phyloP scores from a whole-genome alignment of 306 rosid species.

The Gynostemma pentaphyllum region DNA sequence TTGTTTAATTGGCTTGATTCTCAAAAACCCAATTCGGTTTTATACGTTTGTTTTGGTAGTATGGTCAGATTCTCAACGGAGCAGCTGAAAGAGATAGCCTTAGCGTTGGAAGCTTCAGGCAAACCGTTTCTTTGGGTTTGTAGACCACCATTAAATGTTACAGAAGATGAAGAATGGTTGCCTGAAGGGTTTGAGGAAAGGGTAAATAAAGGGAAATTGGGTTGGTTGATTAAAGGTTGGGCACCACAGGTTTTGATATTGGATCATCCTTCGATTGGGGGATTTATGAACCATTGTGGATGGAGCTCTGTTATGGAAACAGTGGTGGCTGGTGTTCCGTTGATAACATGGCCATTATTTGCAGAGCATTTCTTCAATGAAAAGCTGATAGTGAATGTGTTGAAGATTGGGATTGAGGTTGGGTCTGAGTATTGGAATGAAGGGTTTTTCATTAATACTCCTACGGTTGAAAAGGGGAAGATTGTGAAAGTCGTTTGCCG shows the following conservation, averaged over 20 bases:
- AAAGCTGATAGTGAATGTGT: neutral
- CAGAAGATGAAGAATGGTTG: neutral
- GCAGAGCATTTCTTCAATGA: conserved; percentile 5
- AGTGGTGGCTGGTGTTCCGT: neutral
- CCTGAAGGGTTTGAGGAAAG: neutral
- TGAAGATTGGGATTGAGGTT: neutral
- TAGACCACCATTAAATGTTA: neutral
- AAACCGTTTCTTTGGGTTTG: neutral
- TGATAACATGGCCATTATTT: neutral
- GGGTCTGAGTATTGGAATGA: neutral
- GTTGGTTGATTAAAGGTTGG: neutral
- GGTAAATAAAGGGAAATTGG: neutral
- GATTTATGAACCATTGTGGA: neutral
- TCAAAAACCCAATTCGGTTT: neutral
- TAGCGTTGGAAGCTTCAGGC: neutral
- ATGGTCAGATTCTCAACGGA: neutral
- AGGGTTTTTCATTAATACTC: neutral
- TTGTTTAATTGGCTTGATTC: neutral
- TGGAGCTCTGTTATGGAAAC: neutral
- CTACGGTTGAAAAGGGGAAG: neutral
- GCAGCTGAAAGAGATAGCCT: neutral
- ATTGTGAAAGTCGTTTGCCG: neutral
- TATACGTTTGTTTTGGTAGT: neutral
- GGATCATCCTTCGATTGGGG: neutral
- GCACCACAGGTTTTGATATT: neutral